Evolutionary conservation across 148 eudicot genomes (phyloP), one percentile per base, ranked within the genome.

Genomic region (Spergularia bocconei): DNA sequence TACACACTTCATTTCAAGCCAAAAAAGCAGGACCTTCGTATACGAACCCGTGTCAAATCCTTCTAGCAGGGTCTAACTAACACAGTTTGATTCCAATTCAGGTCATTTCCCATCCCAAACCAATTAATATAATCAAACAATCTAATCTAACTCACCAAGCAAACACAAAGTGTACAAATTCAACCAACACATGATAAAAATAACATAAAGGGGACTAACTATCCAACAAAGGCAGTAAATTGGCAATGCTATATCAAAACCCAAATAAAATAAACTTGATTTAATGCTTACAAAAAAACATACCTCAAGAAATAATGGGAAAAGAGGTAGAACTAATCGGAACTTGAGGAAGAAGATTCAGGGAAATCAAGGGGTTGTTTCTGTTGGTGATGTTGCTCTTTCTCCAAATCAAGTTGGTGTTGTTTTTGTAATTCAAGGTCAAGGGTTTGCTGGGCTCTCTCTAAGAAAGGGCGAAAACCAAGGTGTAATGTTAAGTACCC

Each of bases 391-490:
- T 63, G 47, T 10, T 44, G 7, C 36, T 68, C 36, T 0, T 48
- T 4, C 1, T 68, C 33, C 6, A 15, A 0, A 47, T 68, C 38
- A 1, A 11, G 12, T 13, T 68, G 71, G 5, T 2, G 68, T 7
- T 73, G 13, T 11, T 21, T 13, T 25, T 73, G 25, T 13, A 12
- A 5, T 56, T 79, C 73, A 11, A 69, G 58, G 44, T 84, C 80
- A 16, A 72, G 21, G 47, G 78, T 77, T 12, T 58, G 78, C 66
- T 83, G 91, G 3, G 96, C 89, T 76, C 74, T 85, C 63, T 87
- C 87, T 3, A 90, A 84, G 72, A 68, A 89, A 29, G 98, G 96
- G 79, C 73, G 87, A 79, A 93, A 91, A 4, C 91, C 93, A 5
- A 89, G 61, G 13, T 86, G 88, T 3, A 90, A 65, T 61, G 88